Conservation (phyloP, 2,329 filamentous ascomycete genomes). For the Penicillium sp. region DNA sequence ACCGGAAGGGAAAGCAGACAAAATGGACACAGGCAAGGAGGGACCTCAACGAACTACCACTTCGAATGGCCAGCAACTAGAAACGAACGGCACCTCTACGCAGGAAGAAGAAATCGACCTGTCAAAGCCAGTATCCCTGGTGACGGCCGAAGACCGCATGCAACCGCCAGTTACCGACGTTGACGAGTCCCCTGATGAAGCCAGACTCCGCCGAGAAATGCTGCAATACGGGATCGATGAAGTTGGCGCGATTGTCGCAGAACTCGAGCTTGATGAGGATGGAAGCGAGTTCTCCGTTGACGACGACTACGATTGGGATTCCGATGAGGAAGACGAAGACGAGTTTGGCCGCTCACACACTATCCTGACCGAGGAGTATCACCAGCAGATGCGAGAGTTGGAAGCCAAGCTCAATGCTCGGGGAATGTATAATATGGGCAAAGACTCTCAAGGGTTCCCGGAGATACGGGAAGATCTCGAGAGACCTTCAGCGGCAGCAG, state of each 20-base stretch:
- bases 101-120: slow-evolving; percentile 11
- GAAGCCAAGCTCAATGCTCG: slow-evolving; percentile 65
- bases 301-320: slow-evolving; percentile 49
- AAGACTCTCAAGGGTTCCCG: slow-evolving; percentile 37
- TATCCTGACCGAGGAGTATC: slow-evolving; percentile 68
- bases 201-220: slow-evolving; percentile 78
- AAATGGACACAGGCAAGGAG: neutral
- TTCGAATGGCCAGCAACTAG: neutral
- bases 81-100: slow-evolving; percentile 4
- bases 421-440: slow-evolving; percentile 55
- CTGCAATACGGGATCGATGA: slow-evolving; percentile 82
- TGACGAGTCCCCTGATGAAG: slow-evolving; percentile 74
- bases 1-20: neutral
- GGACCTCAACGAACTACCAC: neutral
- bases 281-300: slow-evolving; percentile 49
- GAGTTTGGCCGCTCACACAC: slow-evolving; percentile 66
- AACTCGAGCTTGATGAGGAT: slow-evolving; percentile 74
- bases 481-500: slow-evolving; percentile 18
- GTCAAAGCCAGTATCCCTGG: slow-evolving; percentile 18
- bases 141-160: slow-evolving; percentile 19
- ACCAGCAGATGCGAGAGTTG: slow-evolving; percentile 75
- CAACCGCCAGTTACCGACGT: slow-evolving; percentile 58
- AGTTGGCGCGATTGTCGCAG: slow-evolving; percentile 85
- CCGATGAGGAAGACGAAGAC: slow-evolving; percentile 54
- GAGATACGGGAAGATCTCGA: slow-evolving; percentile 31